Base-by-base conservation (phyloP, 1,284 basidiomycete species). In the Dichomitus squalens region DNA sequence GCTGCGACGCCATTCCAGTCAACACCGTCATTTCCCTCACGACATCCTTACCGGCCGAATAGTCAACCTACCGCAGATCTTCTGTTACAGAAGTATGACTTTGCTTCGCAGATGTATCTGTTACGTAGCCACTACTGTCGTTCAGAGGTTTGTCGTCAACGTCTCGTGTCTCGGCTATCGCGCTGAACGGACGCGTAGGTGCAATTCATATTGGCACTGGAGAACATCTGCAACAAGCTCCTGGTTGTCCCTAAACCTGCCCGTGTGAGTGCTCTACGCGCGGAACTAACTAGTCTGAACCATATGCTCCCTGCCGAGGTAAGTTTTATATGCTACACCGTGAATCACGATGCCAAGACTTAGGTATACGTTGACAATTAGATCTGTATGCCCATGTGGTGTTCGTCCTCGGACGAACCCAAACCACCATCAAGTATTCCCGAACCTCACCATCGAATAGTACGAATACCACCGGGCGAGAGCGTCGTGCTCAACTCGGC, bases 371-470 rank as follows among this genome's bases (percentile, higher is more conserved):
- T 49, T 50, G 33, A 20, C 39, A 36, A 48, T 52, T 66, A 95
- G 88, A 85, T 95, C n/a, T 98, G 96, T 74, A 93, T 98, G 86
- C 96, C 95, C 25, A 84, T 97, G 77, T 98, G 96, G 96, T 98
- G 95, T 70, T 76, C 85, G 11, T 91, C 92, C 8, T 87, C 85
- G 33, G 88, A 88, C 72, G 74, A 67, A 51, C 77, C 79, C 36
- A 72, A 73, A 66, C 29, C 29, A 6, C 18, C 44, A 33, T 47
- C 31, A 9, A 66, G 73, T 57, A 66, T 76, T 46, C 77, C 82
- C 8, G 79, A 86, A 69, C 85, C 89, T 7, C 96, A 99, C 71
- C 96, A 98, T 70, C 88, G 95, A 36, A 95, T 99, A 53, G 94
- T 99, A 40, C 88, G 97, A 65, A 97, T 99, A 72, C 96, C 96